Evolutionary conservation across 2,329 filamentous ascomycete species (phyloP), one percentile per base, ranked within the genome.

Genomic region (Stemphylium vesicarium): DNA sequence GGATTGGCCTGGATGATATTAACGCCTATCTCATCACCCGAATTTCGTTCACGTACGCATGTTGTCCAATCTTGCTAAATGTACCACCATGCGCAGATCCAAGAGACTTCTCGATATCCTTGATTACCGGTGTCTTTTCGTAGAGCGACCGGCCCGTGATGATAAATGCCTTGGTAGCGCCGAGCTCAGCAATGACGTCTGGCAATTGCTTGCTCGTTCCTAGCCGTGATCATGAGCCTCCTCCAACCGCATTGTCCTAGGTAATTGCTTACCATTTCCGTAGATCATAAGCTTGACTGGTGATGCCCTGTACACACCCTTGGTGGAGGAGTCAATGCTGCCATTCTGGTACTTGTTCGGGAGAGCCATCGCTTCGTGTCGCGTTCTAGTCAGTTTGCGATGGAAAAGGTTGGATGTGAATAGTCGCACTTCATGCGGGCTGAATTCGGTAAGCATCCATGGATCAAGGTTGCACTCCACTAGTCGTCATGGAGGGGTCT

Each of bases 71-170:
- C 57, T 80, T 80, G 66, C 77, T 78, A 63, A 82, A 85, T 1
- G 83, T 85, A 42, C 81, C 80, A 13, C 81, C 82, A 62, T 84
- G 81, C 10, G 76, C 72, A 12, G 72, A 59, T 12, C 77, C 79
- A 3, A 85, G 72, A 4, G 79, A 71, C 35, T 77, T 71, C 69
- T 85, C 82, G 9, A 85, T 78, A 26, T 80, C 72, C 57, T 80
- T 79, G 64, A 85, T 80, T 10, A 85, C 76, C 0, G 77, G 73
- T 0, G 83, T 85, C 65, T 83, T 85, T 51, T 75, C 81, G 24
- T 81, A 80, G 1, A 85, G 76, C 1, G 83, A 84, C 26, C 70
- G 74, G 15, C 82, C 82, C 2, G 83, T 85, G 36, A 85, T 78
- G 59, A 85, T 82, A 67, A 84, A 85, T 0, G 82, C 83, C 68